Conservation (phyloP, 345 rosid species). For the Linum tenue region DNA sequence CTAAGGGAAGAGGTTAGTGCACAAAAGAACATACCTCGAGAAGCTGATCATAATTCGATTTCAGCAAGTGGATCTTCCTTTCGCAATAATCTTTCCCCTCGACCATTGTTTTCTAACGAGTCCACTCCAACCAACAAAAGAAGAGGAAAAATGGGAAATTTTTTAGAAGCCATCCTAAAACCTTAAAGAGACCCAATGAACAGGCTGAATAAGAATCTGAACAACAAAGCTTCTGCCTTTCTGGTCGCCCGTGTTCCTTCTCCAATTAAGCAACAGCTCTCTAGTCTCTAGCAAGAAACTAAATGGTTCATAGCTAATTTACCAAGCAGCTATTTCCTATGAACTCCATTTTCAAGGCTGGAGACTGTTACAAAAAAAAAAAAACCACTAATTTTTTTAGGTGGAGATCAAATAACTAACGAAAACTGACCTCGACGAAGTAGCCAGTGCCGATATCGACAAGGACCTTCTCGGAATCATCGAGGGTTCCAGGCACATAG, state of each 20-base stretch:
- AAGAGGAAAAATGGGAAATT: background rate
- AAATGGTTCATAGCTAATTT: background rate
- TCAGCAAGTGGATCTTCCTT: slow-evolving; percentile 83
- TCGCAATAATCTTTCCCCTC: slow-evolving; percentile 91
- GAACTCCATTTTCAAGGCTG: background rate
- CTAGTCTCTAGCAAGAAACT: background rate
- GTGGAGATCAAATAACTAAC: background rate
- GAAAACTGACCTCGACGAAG: slow-evolving; percentile 68
- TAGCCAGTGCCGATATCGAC: slow-evolving; percentile 97
- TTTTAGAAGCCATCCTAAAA: background rate
- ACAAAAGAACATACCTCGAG: slow-evolving; percentile 48
- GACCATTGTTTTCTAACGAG: slow-evolving; percentile 69
- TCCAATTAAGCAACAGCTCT: background rate
- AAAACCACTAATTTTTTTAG: background rate
- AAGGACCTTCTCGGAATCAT: slow-evolving; percentile 67
- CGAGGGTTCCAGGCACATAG: slow-evolving; percentile 78
- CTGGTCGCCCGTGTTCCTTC: too few species aligned
- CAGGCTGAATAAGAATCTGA: background rate
- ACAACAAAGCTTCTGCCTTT: background rate
- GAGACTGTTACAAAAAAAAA: background rate
- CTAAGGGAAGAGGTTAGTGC: background rate
- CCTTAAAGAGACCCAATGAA: background rate
- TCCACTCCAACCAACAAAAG: background rate
- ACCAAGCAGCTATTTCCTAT: background rate
- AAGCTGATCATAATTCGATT: slow-evolving; percentile 92